Base-by-base conservation (phyloP, 257 asterid species). In the Solanum appendiculatum region DNA sequence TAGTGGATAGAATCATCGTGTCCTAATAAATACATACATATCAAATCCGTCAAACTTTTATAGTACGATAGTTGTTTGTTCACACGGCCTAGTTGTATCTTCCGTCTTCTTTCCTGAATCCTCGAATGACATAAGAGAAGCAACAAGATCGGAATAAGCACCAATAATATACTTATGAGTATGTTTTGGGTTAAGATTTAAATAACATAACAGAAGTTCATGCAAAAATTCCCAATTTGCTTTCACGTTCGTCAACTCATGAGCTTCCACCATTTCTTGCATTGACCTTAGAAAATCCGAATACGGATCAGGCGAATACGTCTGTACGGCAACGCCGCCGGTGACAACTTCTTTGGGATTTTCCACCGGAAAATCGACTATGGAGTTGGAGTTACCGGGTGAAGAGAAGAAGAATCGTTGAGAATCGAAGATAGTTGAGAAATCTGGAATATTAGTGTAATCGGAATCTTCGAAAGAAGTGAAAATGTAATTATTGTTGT, bases 211-310 rank as follows among this genome's bases (percentile, higher is more conserved):
- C 21, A 96, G 94, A 44, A 96, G 95, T 87, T 94, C 96, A 85
- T 92, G 95, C 91, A 96, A 88, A 40, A 91, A 92, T 3, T 92
- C 96, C 98, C 94, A 92, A 44, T 93, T 87, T 5, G 81, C 90
- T 73, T 88, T 86, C 20, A 80, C 90, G 39, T 91, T 93, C 18
- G 73, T 90, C 13, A 88, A 18, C 39, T 85, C 91, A 7, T 89
- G 92, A 0, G 94, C 94, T 58, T 94, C 97, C 40, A 94, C 94
- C 99, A 96, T 96, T 88, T 96, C 99, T 60, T 92, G 86, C 98
- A 96, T 94, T 27, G 99, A 96, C 70, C 88, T 82, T 29, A 94
- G 72, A 88, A 96, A 96, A 66, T 96, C 98, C 5, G 89, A 54
- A 56, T 86, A 94, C 0, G 98, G 98, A 90, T 96, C 93, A 58